Base-by-base conservation (phyloP, 2,329 filamentous ascomycete genomes). In the Colletotrichum sp. region DNA sequence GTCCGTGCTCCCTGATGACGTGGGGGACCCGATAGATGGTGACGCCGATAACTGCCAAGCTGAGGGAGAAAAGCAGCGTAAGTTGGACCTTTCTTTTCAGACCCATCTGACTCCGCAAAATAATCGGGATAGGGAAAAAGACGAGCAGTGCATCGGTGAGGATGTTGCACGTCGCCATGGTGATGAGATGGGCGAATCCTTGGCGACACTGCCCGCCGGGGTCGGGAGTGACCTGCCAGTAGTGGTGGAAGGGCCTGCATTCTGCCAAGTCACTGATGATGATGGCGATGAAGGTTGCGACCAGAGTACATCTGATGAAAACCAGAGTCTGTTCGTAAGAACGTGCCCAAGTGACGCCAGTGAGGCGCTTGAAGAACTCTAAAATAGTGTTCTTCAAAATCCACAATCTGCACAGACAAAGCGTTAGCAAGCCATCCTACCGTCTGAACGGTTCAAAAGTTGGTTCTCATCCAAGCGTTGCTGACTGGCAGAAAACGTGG, bases 311-410 rank as follows among this genome's bases (percentile, higher is more conserved):
- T 75, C 95, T 92, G 77, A 98, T 95, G 76, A 91, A 88, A 67
- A 92, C 88, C 12, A 98, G 87, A 15, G 93, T 91, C 62, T 91
- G 84, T 77, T 95, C 92, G 82, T 97, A 95, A 28, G 93, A 93
- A 68, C 91, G 90, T 77, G 94, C 92, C 94, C 96, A 98, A 72
- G 95, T 94, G 61, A 93, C 92, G 70, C 92, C 92, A 4, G 95
- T 97, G 68, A 98, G 90, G 71, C 96, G 94, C 82, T 94, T 94
- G 79, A 98, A 93, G 81, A 98, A 98, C 83, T 98, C 96, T 76
- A 96, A 94, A 73, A 98, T 94, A 43, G 96, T 95, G 80, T 94
- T 91, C 84, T 98, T 99, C 78, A 97, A 92, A 79, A 94, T 93
- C 97, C 97, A 99, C 75, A 98, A 92, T 79, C 95, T 97, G 80